Percentiles rank a stretch among this genome's conserved stretches.
These are phyloP conservation scores for Pichia sp. DNA, from an alignment of 1,139 yeast genomes.

Conservation along the genomic window DNA sequence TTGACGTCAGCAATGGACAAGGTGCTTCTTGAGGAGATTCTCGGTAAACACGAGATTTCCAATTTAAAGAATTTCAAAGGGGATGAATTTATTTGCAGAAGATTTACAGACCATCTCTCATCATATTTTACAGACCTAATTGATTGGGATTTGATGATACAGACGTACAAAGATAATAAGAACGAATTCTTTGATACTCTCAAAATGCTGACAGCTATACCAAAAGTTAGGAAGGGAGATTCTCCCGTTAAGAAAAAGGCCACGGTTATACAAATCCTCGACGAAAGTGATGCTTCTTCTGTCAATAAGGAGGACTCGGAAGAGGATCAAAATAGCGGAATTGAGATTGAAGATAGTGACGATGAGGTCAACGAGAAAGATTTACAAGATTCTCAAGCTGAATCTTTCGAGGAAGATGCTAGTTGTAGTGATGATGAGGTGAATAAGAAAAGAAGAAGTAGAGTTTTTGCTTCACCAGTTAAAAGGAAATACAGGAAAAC, in stretches of 20 bases:
- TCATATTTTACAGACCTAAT: conserved; percentile 25
- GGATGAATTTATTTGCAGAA: conserved; percentile 29
- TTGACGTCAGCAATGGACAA: conserved; percentile 33
- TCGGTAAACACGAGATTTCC: conserved; percentile 30
- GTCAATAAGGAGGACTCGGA: background rate
- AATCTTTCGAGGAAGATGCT: background rate
- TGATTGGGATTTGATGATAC: conserved; percentile 30
- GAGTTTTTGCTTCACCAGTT: conserved; percentile 4
- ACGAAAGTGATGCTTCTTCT: background rate
- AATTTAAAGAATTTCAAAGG: conserved; percentile 19
- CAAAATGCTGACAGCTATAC: conserved; percentile 24
- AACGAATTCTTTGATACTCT: conserved; percentile 26
- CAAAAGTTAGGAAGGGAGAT: background rate
- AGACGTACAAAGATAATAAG: conserved; percentile 21
- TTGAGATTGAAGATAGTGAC: conserved; percentile 6
- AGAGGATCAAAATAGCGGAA: conserved; percentile 4
- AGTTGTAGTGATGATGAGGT: conserved; percentile 7
- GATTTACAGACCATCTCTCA: conserved; percentile 32
- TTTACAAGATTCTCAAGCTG: too few relatives aligned
- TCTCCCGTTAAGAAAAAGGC: background rate
- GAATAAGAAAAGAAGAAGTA: background rate
- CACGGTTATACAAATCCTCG: background rate
- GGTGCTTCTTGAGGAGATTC: conserved; percentile 27
- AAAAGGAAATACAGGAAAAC: conserved; percentile 3
- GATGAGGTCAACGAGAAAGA: background rate